These are phyloP conservation scores for Nakazawaea ernobii DNA, from an alignment of 805 yeast species.

Conservation along the genomic window DNA sequence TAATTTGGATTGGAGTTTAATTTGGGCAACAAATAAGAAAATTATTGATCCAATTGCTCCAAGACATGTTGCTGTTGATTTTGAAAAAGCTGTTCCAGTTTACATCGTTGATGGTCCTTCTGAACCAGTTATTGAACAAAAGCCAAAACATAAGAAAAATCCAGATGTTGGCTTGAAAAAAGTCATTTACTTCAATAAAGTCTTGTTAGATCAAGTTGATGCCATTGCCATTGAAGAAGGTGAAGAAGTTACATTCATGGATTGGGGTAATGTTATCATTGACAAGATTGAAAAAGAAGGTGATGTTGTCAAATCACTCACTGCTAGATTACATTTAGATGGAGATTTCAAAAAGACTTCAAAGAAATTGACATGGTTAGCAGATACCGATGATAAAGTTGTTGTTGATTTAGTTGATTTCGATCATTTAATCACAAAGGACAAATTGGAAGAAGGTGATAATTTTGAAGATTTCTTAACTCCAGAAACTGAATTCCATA, in stretches of 20 bases:
- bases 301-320: constrained; percentile 51
- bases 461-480: constrained; percentile 89
- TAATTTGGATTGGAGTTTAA: constrained; percentile 94
- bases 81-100: constrained; percentile 62
- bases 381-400: constrained; percentile 67
- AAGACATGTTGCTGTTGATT: constrained; percentile 79
- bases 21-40: constrained; percentile 98
- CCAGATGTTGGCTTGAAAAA: constrained; percentile 83
- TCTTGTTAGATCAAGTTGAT: constrained; percentile 83
- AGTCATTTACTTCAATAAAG: constrained; percentile 57
- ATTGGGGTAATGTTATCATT: constrained; percentile 94
- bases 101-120: constrained; percentile 66
- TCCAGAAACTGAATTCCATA: constrained; percentile 77
- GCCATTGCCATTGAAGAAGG: constrained; percentile 61
- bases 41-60: constrained; percentile 96
- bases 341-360: constrained; percentile 97
- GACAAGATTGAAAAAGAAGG: constrained; percentile 63
- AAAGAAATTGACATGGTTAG: constrained; percentile 93
- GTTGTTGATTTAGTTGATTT: constrained; percentile 81
- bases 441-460: constrained; percentile 91
- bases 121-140: constrained; percentile 56
- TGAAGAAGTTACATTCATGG: constrained; percentile 97
- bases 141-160: constrained; percentile 93
- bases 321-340: constrained; percentile 78
- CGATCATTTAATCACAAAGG: constrained; percentile 92